Conservation (phyloP, 2,329 filamentous ascomycete genomes). For the Aureobasidium mangrovei region DNA sequence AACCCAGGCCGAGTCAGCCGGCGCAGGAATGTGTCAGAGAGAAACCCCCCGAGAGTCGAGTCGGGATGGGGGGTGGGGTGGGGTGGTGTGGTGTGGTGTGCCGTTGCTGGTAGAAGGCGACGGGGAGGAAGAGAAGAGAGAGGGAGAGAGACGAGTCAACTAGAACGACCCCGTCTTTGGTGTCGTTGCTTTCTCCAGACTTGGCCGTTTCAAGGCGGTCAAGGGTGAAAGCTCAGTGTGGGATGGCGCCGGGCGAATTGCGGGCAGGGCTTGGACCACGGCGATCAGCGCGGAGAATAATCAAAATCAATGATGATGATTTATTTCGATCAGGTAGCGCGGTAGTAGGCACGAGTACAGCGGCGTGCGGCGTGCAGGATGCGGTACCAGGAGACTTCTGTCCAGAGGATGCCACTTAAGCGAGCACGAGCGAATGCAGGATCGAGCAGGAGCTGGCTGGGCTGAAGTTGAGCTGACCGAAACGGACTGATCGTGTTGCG, state of each 20-base stretch:
- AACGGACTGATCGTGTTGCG: constrained; percentile 9
- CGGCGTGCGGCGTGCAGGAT: constrained; percentile 7
- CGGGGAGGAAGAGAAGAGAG: not conserved
- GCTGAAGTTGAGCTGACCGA: constrained; percentile 4
- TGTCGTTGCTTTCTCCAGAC: constrained; percentile 14
- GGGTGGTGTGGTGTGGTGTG: not conserved
- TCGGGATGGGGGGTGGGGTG: not conserved
- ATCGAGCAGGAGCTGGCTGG: not conserved
- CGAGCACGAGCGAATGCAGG: constrained; percentile 6
- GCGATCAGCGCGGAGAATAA: constrained; percentile 13
- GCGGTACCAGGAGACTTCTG: constrained; percentile 2
- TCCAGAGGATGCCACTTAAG: constrained; percentile 4
- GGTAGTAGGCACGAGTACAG: constrained; percentile 3
- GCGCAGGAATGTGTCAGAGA: constrained; percentile 13
- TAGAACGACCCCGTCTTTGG: constrained; percentile 10
- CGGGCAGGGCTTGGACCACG: not conserved
- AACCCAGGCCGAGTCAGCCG: constrained; percentile 11
- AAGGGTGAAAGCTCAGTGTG: constrained; percentile 6
- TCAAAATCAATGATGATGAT: constrained; percentile 9
- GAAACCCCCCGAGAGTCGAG: constrained; percentile 7
- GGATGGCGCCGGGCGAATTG: constrained; percentile 4
- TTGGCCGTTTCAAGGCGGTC: constrained; percentile 12
- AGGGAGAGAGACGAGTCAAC: constrained; percentile 6
- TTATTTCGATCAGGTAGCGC: constrained; percentile 7
- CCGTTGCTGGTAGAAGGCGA: not conserved